A percentile compares a stretch with the other conserved stretches of the same genome.
phyloP scores from a whole-genome alignment of 2,329 filamentous ascomycete genomes.

The Calonectria pseudoreteaudii region DNA sequence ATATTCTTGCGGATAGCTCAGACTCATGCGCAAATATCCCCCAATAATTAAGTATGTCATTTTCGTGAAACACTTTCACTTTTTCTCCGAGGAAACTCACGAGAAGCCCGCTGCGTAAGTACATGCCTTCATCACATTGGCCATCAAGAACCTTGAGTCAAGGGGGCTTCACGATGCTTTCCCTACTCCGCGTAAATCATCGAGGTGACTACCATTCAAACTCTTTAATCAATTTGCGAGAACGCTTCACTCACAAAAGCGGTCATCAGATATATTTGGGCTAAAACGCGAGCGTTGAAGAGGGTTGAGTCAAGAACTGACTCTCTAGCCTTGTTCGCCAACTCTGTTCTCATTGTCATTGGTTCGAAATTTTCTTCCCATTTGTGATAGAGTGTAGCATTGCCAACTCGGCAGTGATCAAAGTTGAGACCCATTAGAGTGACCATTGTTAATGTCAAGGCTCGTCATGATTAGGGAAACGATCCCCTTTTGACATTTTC shows the following conservation, averaged over 20 bases:
- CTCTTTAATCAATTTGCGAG: too few species aligned
- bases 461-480: neutral
- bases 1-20: neutral
- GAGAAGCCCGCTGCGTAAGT: too few species aligned
- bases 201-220: too few species aligned
- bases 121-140: neutral
- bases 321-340: neutral
- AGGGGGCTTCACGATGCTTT: neutral
- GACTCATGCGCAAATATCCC: neutral
- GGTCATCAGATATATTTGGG: neutral
- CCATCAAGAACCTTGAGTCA: neutral
- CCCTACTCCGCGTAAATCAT: neutral
- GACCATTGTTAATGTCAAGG: neutral
- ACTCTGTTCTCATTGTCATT: neutral
- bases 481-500: neutral
- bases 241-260: too few species aligned
- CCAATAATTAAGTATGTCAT: neutral
- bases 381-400: neutral
- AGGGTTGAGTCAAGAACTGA: neutral
- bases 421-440: neutral
- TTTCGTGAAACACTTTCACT: neutral
- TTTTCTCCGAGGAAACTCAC: neutral
- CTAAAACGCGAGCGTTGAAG: neutral
- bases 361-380: neutral
- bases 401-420: neutral